Percentiles rank a stretch among this genome's conserved stretches.
Evolutionary conservation across 495 filamentous ascomycete species (phyloP).

Genomic region (Penicillium flavigenum): DNA sequence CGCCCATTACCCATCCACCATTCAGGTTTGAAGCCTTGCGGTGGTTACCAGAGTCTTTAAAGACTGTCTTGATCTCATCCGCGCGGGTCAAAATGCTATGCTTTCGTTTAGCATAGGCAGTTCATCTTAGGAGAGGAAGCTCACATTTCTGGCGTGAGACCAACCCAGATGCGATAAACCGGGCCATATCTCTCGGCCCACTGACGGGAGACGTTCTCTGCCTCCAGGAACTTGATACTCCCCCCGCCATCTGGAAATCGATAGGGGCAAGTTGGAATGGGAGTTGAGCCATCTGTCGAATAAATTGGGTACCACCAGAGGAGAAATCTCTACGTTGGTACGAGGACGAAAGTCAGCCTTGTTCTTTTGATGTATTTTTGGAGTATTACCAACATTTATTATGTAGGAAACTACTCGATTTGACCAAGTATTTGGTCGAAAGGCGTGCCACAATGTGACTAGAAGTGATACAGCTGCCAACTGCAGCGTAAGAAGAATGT

Average conservation of each 20-base stretch:
- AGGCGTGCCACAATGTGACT: background rate
- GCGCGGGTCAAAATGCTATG: background rate
- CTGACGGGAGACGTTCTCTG: conserved; percentile 60
- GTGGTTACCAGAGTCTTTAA: background rate
- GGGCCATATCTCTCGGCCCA: conserved; percentile 14
- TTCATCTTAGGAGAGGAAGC: background rate
- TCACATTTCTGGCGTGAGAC: background rate
- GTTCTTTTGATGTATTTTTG: background rate
- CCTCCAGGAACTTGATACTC: conserved; percentile 26
- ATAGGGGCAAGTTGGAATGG: conserved; percentile 42
- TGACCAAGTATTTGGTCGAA: background rate
- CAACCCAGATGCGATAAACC: conserved; percentile 10
- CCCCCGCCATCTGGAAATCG: background rate
- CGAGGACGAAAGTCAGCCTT: background rate
- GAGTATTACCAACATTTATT: background rate
- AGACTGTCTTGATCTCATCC: conserved; percentile 3
- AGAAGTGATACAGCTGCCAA: background rate
- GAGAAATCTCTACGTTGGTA: background rate
- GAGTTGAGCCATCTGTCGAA: background rate
- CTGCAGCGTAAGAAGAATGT: background rate
- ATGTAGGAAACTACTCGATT: background rate
- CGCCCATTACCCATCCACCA: background rate
- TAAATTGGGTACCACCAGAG: conserved; percentile 3
- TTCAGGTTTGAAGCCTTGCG: background rate
- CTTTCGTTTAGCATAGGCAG: background rate